Evolutionary conservation across 164 flowering plant genomes (phyloP), one percentile per base, ranked within the genome.

Genomic region (Amborella trichopoda): DNA sequence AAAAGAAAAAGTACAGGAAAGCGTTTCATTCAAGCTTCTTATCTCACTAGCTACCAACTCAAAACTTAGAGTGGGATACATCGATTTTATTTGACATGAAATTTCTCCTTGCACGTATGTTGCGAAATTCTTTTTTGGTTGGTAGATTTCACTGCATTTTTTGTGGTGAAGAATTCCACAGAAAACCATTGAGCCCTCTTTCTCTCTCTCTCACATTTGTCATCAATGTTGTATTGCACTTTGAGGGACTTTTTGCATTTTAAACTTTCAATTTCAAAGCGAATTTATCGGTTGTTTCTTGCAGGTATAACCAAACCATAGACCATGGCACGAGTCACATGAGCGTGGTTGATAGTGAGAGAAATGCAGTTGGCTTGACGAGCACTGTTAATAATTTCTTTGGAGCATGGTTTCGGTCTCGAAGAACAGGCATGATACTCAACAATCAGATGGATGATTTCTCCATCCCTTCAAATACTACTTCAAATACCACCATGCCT

Each of bases 381-480:
- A 65, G 40, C 19, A 78, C 80, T 2, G 48, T 82, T 32, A 83
- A 83, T 26, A 16, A 32, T 1, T 65, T 63, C 55, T 83, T 82
- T 40, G 84, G 93, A 0, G 59, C 87, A 2, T 39, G 44, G 3
- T 49, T 77, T 5, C 43, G 77, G 34, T 79, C 93, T 0, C 68
- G 69, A 23, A 59, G 66, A 26, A 77, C 87, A 0, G 84, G 87
- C n/a, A 75, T 83, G 17, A 36, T 80, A 13, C 73, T 83, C 8
- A 83, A 83, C 66, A 77, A 83, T 57, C 77, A 83, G 60, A 83
- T 83, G 93, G 80, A 68, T 38, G 87, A 80, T 55, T 83, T 83
- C 59, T 75, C 93, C 6, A 54, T 74, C 5, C 87, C 93, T 5
- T 40, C 20, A 6, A 54, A 63, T 30, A 13, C 2, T 6, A 34